A percentile compares a stretch with the other conserved stretches of the same genome.
phyloP scores from a whole-genome alignment of 192 early-diverging fungal species.

The Coemansia sp. region DNA sequence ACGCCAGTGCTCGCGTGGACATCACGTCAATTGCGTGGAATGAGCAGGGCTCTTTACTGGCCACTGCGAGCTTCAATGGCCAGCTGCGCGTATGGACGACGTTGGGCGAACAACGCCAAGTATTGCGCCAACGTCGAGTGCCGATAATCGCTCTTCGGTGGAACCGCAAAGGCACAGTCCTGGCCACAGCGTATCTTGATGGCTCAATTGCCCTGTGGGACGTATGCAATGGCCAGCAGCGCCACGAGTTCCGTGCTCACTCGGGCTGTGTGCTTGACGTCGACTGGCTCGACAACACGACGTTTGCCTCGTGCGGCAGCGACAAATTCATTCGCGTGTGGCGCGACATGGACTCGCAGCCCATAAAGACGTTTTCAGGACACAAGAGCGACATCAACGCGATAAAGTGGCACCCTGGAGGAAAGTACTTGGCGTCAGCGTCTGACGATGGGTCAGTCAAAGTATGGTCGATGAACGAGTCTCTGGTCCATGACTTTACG shows the following conservation, averaged over 20 bases:
- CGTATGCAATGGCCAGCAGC: constrained; percentile 63
- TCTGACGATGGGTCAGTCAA: constrained; percentile 52
- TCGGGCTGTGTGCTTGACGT: constrained; percentile 70
- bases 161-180: constrained; percentile 74
- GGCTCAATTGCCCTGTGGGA: constrained; percentile 87
- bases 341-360: constrained; percentile 64
- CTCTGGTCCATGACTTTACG: constrained; percentile 32
- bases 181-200: constrained; percentile 78
- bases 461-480: constrained; percentile 41
- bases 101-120: constrained; percentile 59
- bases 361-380: constrained; percentile 70
- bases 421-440: constrained; percentile 48
- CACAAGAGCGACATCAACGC: constrained; percentile 68
- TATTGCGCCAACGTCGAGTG: constrained; percentile 68
- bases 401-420: constrained; percentile 48
- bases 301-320: constrained; percentile 84
- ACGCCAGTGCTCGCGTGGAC: constrained; percentile 61
- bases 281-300: constrained; percentile 91
- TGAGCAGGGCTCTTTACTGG: constrained; percentile 72
- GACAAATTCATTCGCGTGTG: constrained; percentile 84
- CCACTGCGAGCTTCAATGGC: constrained; percentile 85
- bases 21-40: constrained; percentile 88
- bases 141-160: constrained; percentile 85
- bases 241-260: constrained; percentile 43
- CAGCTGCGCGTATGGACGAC: constrained; percentile 81